Evolutionary conservation across 2,329 filamentous ascomycete genomes (phyloP), one percentile per base, ranked within the genome.

Genomic region (Pseudocercospora eumusae): DNA sequence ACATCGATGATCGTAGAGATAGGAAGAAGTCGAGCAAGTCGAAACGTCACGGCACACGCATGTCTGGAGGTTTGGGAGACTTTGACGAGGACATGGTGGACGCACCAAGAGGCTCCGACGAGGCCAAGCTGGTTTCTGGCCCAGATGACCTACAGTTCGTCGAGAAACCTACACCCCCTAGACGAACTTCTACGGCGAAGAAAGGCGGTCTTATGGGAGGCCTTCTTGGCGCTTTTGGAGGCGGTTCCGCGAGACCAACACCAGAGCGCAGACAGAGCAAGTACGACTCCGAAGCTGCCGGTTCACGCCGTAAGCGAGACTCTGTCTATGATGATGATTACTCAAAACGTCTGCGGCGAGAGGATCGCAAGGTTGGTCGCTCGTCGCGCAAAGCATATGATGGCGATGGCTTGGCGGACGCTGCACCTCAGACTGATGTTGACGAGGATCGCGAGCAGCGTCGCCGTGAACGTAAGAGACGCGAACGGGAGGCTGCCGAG

Each of bases 151-250:
- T 81, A 54, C 77, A 79, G 20, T 83, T 83, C 66, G 80, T 83
- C 55, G 81, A 84, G 67, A 81, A 83, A 66, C 78, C 82, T 57
- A 62, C 70, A 42, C 76, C 83, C 36, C 69, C 87, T 52, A 86
- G 84, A 71, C 84, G 88, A 40, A 85, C 82, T 66, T 88, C 88
- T 3, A 83, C 78, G 58, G 81, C 86, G 2, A 87, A 71, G 76
- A 85, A 57, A 82, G 79, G 60, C 23, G 83, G 84, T 21, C 75
- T 87, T 15, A 84, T 86, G 77, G 82, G 84, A n/a, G 83, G 84
- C n/a, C 80, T 71, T 64, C 77, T 82, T 56, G 80, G 80, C 65
- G 80, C 57, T 8, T 70, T 76, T 63, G 42, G 28, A 25, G 61
- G 61, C 28, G 61, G 57, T 13, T 60, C 73, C 70, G 62, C 70